Percentiles rank a stretch among this genome's conserved stretches.
phyloP scores from a whole-genome alignment of 257 asterid genomes.

The Scutellaria baicalensis region DNA sequence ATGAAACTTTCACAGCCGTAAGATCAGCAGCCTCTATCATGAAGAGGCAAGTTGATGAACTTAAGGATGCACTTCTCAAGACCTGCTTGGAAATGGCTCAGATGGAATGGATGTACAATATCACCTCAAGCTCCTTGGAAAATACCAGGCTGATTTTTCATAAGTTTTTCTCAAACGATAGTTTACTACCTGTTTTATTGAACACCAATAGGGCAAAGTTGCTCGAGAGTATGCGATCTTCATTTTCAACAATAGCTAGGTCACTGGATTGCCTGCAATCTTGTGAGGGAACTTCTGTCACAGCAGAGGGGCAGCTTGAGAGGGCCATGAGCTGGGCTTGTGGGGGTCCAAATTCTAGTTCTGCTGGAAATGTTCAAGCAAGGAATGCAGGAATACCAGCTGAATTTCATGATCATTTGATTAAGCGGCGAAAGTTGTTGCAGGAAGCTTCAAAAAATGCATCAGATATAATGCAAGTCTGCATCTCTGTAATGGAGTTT shows the following conservation, averaged over 20 bases:
- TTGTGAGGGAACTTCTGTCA: conserved; percentile 72
- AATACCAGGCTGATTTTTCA: conserved; percentile 48
- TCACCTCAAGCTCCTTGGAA: conserved; percentile 52
- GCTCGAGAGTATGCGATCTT: conserved; percentile 66
- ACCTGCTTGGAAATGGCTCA: conserved; percentile 75
- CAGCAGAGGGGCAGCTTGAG: conserved; percentile 97
- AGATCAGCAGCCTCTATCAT: conserved; percentile 70
- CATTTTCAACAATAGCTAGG: conserved; percentile 65
- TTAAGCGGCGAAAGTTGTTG: conserved; percentile 54
- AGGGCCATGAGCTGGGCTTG: conserved; percentile 99
- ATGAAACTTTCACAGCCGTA: conserved; percentile 88
- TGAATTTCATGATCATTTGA: conserved; percentile 83
- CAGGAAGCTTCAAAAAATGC: conserved; percentile 78
- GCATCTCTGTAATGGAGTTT: conserved; percentile 81
- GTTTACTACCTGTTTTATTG: conserved; percentile 52
- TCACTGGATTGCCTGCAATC: conserved; percentile 70
- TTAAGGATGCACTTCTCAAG: conserved; percentile 70
- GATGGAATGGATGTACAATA: conserved; percentile 90
- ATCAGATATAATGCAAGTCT: conserved; percentile 68
- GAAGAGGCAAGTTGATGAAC: conserved; percentile 73
- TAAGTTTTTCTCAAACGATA: conserved; percentile 51
- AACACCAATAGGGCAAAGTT: conserved; percentile 68
- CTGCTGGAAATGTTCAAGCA: conserved; percentile 45
- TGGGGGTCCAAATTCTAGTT: conserved; percentile 72
- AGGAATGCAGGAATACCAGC: conserved; percentile 81